Evolutionary conservation across 345 rosid species (phyloP), one percentile per base, ranked within the genome.

Genomic region (Pistacia vera): DNA sequence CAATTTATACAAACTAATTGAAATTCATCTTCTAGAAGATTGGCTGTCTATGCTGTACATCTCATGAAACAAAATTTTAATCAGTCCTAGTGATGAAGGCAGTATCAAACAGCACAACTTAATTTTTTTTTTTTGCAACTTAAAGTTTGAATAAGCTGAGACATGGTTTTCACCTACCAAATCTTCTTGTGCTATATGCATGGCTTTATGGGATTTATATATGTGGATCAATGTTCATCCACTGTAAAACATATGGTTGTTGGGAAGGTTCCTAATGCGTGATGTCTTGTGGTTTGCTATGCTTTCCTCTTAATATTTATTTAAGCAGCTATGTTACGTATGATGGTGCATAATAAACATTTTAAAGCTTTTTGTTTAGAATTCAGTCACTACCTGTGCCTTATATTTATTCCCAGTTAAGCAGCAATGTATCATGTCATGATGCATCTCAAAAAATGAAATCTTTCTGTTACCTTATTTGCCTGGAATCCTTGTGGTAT

Each of bases 101-200:
- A 22, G 58, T 41, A 6, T 38, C 65, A 14, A 38, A 70, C 35
- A n/a, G 33, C n/a, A 41, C 41, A 22, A 20, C 22, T 5, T 16
- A 14, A 9, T 60, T 57, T 8, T 22, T 4, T 13, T 58, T 57
- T 13, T 58, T 57, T 22, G 0, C n/a, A 1, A 1, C 14, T 41
- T 49, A 41, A 61, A 59, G 75, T 71, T 44, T 38, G 16, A 46
- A 25, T 18, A 33, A 61, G 76, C 46, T 48, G 68, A 33, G 35
- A 52, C 38, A 33, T 33, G 48, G 30, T 54, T 73, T 38, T 62
- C 2, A 11, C 30, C 12, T 28, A n/a, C 52, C 13, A 59, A 28
- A 56, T 51, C 12, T 3, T 35, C 51, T 2, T 13, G 3, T 22
- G 52, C 13, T 14, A 59, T 58, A 36, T 44, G 14, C 14, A 2